These are phyloP conservation scores for Infundibulicybe gibba DNA, from an alignment of 768 basidiomycete species.

Conservation along the genomic window DNA sequence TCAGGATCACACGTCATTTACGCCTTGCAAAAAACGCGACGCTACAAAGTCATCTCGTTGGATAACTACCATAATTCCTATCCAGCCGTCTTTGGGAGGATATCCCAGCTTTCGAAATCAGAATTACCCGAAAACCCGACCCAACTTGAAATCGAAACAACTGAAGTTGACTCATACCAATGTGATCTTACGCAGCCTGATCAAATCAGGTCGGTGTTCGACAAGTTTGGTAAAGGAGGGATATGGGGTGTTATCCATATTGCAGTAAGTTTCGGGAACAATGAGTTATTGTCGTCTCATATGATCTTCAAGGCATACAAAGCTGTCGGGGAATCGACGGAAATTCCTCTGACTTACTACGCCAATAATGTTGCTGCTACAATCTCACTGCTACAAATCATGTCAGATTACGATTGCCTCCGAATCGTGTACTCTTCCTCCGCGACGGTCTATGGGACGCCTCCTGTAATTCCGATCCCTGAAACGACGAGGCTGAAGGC, in stretches of 20 bases:
- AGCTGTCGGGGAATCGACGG: conserved; percentile 94
- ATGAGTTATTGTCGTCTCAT: conserved; percentile 1
- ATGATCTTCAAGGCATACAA: conserved; percentile 73
- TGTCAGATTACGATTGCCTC: conserved; percentile 80
- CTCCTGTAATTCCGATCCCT: conserved; percentile 88
- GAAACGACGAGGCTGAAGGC: conserved; percentile 86
- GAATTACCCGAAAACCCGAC: conserved; percentile 66
- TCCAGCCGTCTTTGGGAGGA: conserved; percentile 67
- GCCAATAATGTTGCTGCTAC: conserved; percentile 91
- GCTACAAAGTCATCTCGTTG: conserved; percentile 90
- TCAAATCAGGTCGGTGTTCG: conserved; percentile 76
- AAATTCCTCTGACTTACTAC: conserved; percentile 92
- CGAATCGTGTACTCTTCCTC: conserved; percentile 97
- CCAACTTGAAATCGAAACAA: conserved; percentile 65
- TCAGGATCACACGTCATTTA: conserved; percentile 93
- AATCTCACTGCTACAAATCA: conserved; percentile 78
- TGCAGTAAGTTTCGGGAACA: conserved; percentile 47
- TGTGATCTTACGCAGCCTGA: conserved; percentile 75
- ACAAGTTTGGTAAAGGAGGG: conserved; percentile 80
- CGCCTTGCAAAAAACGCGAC: conserved; percentile 76
- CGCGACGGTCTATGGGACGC: conserved; percentile 96
- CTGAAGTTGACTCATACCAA: conserved; percentile 62
- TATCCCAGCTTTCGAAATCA: conserved; percentile 74
- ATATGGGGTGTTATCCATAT: conserved; percentile 98
- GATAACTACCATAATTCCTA: conserved; percentile 96